Evolutionary conservation across 2,329 filamentous ascomycete species (phyloP).

Genomic region (Metarhizium album): DNA sequence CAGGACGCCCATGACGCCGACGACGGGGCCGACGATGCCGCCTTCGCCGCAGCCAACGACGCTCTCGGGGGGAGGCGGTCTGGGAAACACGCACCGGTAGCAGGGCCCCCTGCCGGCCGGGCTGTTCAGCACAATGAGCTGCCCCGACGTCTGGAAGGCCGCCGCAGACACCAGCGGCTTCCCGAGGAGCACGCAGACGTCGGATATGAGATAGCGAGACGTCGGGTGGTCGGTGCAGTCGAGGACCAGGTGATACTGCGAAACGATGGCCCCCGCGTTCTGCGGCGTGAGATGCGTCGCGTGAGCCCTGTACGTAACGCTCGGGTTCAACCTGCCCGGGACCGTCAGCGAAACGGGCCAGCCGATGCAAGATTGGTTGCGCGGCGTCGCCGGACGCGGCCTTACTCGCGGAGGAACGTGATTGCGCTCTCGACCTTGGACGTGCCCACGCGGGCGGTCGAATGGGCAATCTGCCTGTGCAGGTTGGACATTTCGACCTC

Average conservation of each 20-base stretch:
- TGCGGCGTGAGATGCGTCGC: constrained; percentile 53
- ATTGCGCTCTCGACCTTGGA: constrained; percentile 73
- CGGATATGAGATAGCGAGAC: constrained; percentile 85
- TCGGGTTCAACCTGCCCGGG: constrained; percentile 57
- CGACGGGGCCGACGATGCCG: constrained; percentile 83
- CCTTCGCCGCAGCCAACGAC: constrained; percentile 86
- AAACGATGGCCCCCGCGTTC: constrained; percentile 57
- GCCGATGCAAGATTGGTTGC: not conserved
- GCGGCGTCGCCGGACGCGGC: too few species aligned
- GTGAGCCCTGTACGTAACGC: constrained; percentile 53
- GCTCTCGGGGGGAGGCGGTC: constrained; percentile 71
- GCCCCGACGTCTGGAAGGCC: constrained; percentile 78
- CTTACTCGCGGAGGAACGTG: constrained; percentile 42
- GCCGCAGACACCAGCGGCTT: constrained; percentile 84
- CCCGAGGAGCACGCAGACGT: constrained; percentile 68
- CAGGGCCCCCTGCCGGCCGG: constrained; percentile 71
- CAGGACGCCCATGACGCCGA: constrained; percentile 84
- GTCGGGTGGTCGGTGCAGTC: constrained; percentile 94
- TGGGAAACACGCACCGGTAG: constrained; percentile 88
- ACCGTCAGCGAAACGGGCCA: constrained; percentile 5
- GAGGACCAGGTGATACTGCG: constrained; percentile 69
- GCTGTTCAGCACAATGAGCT: constrained; percentile 79
- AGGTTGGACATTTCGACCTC: constrained; percentile 81
- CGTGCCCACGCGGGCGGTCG: constrained; percentile 57
- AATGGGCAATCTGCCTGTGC: constrained; percentile 82